Evolutionary conservation across 495 filamentous ascomycete species (phyloP), one percentile per base, ranked within the genome.

Genomic region (Stereocaulon alpinum): DNA sequence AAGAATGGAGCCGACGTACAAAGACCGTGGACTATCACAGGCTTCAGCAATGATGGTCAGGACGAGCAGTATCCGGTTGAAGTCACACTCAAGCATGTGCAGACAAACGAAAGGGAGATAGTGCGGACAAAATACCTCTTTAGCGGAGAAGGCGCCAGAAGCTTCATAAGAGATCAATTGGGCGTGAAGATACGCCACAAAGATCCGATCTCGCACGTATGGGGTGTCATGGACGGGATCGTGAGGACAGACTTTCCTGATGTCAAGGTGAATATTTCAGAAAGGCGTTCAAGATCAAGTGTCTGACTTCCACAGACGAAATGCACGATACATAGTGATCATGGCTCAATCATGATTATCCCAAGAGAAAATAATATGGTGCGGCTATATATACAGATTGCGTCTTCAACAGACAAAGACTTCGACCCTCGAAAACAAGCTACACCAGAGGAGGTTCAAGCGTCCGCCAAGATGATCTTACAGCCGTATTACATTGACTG

Each of bases 151-250:
- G 82, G 82, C 55, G 80, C 82, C n/a, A 77, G 77, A 56, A 83
- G 80, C 67, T 83, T 83, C 61, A 75, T 86, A 43, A 70, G 82
- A 49, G 76, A 84, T 54, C 71, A 82, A 64, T 71, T 86, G 24
- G 78, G 74, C 18, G 78, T 86, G 51, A 68, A 77, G 66, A 79
- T 86, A 55, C 76, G 69, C 50, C 78, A 84, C 70, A 84, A 83
- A 70, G 82, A 85, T 62, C 82, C 80, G 18, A 82, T 86, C 53
- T 73, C 78, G 29, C 76, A 83, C 67, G 78, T 87, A 49, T 89
- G 85, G 85, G 89, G 90, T 60, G 89, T 94, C 15, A 86, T 93
- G 83, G 90, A 95, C 61, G 77, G 88, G 60, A 80, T 86, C 37
- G 84, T 86, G 6, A 75, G 73, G 6, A 92, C 89, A 0, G 71